Percentiles rank a stretch among this genome's conserved stretches.
phyloP scores from a whole-genome alignment of 768 basidiomycete genomes.

The Xanthoconium stramineum region DNA sequence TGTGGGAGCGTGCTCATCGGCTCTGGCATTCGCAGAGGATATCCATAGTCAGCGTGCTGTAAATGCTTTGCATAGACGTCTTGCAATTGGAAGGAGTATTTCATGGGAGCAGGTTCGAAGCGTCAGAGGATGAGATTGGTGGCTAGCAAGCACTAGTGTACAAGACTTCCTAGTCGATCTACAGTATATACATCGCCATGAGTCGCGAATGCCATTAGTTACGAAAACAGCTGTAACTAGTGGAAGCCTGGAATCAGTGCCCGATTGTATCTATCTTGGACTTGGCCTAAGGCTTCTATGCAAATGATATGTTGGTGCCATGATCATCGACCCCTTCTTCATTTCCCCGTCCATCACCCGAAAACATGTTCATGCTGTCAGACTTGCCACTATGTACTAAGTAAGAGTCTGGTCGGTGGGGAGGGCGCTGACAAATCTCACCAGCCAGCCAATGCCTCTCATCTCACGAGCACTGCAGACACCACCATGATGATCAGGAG shows the following conservation, averaged over 20 bases:
- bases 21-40: neutral
- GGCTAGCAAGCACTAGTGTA: too few species aligned
- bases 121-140: too few species aligned
- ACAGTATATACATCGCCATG: too few species aligned
- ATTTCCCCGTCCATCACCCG: slow-evolving; percentile 62
- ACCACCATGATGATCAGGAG: slow-evolving; percentile 80
- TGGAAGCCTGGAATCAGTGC: too few species aligned
- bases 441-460: slow-evolving; percentile 85
- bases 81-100: neutral
- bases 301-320: slow-evolving; percentile 96
- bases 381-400: slow-evolving; percentile 66
- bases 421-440: slow-evolving; percentile 74
- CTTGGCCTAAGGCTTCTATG: too few species aligned
- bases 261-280: too few species aligned
- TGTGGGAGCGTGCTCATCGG: neutral
- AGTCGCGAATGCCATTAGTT: too few species aligned
- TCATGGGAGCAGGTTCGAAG: neutral
- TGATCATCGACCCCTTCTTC: slow-evolving; percentile 99
- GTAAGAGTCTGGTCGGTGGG: slow-evolving; percentile 52
- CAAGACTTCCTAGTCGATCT: too few species aligned
- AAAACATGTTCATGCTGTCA: slow-evolving; percentile 81
- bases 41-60: neutral
- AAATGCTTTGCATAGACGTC: neutral
- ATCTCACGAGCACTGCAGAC: slow-evolving; percentile 97
- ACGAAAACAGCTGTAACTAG: too few species aligned